A percentile compares a stretch with the other conserved stretches of the same genome.
Evolutionary conservation across 208 protist species (phyloP).

Genomic region (Vickermania spadyakhi): DNA sequence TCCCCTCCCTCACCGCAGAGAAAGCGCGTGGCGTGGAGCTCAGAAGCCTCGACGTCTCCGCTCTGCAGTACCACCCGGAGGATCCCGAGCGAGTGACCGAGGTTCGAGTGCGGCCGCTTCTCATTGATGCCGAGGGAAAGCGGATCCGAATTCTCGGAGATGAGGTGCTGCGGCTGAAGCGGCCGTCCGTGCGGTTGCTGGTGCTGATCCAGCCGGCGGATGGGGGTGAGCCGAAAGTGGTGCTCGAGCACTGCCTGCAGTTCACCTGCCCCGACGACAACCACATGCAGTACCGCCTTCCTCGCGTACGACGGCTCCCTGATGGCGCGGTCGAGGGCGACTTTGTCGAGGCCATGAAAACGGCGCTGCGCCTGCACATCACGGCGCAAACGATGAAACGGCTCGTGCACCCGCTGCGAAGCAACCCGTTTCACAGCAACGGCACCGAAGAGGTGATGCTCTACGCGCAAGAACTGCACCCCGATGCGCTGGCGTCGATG

Average conservation of each 20-base stretch:
- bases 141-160: slow-evolving; percentile 33
- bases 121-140: slow-evolving; percentile 28
- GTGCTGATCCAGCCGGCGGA: slow-evolving; percentile 30
- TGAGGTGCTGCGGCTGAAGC: slow-evolving; percentile 38
- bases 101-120: slow-evolving; percentile 41
- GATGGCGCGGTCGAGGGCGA: slow-evolving; percentile 36
- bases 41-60: slow-evolving; percentile 36
- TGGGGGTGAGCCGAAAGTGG: slow-evolving; percentile 19
- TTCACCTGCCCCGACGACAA: slow-evolving; percentile 19
- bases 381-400: slow-evolving; percentile 23
- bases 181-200: slow-evolving; percentile 49
- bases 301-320: slow-evolving; percentile 26
- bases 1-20: slow-evolving; percentile 15
- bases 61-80: slow-evolving; percentile 33
- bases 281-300: slow-evolving; percentile 45
- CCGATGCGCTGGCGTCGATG: slow-evolving; percentile 40
- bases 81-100: slow-evolving; percentile 29
- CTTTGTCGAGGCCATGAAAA: slow-evolving; percentile 28
- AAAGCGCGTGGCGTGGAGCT: slow-evolving; percentile 26
- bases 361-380: slow-evolving; percentile 45
- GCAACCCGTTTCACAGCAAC: slow-evolving; percentile 39
- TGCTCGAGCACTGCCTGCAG: slow-evolving; percentile 48
- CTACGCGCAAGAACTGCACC: slow-evolving; percentile 65
- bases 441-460: slow-evolving; percentile 54
- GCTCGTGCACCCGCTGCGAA: slow-evolving; percentile 35